phyloP scores from a whole-genome alignment of 192 early-diverging fungal genomes.

The Paraglomus occultum region DNA sequence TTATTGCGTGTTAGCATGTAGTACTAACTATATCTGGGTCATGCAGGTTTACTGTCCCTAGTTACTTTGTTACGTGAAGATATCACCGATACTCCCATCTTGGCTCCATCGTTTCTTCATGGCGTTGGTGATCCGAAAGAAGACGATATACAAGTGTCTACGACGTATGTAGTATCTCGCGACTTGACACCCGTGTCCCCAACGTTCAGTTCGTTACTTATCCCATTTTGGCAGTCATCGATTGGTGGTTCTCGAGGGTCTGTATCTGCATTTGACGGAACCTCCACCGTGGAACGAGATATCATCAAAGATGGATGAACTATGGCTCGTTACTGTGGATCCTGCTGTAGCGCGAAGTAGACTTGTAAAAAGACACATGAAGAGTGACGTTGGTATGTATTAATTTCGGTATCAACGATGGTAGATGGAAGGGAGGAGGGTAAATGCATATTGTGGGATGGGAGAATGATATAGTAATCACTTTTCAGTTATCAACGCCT shows the following conservation, averaged over 20 bases:
- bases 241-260: conserved; percentile 52
- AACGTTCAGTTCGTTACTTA: background rate
- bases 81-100: conserved; percentile 18
- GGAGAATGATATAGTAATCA: background rate
- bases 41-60: conserved; percentile 29
- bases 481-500: background rate
- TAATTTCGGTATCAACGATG: background rate
- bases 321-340: conserved; percentile 45
- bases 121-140: conserved; percentile 46
- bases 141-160: conserved; percentile 41
- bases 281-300: conserved; percentile 44
- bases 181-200: background rate
- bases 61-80: conserved; percentile 22
- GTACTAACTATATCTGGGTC: background rate
- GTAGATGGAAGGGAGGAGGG: too few species aligned
- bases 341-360: conserved; percentile 38
- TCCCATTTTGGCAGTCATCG: conserved; percentile 28
- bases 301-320: conserved; percentile 36
- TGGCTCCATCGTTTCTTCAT: conserved; percentile 52
- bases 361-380: conserved; percentile 43
- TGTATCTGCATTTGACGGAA: conserved; percentile 46
- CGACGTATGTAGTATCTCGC: conserved; percentile 15
- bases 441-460: too few species aligned
- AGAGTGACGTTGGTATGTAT: conserved; percentile 37
- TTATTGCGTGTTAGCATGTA: background rate